These are phyloP conservation scores for Paramecium sonneborni DNA, from an alignment of 73 alveolate genomes.

Conservation along the genomic window DNA sequence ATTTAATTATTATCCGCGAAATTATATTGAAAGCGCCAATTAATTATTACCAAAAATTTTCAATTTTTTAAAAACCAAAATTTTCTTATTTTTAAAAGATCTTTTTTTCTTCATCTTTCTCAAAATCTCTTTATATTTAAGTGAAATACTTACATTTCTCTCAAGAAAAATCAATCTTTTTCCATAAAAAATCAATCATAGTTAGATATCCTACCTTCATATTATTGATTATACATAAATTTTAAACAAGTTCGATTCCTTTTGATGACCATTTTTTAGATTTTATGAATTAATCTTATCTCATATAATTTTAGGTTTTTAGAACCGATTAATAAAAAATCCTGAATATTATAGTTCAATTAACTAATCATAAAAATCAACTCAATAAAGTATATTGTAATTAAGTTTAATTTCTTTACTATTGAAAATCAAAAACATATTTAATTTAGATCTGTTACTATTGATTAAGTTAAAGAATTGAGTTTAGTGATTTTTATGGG, in stretches of 20 bases:
- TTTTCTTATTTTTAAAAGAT: not conserved
- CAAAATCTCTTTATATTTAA: too few relatives aligned
- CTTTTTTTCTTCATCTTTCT: too few relatives aligned
- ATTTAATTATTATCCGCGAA: not conserved
- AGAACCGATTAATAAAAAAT: too few relatives aligned
- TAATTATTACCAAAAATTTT: not conserved
- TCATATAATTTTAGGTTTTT: not conserved
- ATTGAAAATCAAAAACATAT: not conserved
- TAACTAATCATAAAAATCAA: not conserved
- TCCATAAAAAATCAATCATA: too few relatives aligned
- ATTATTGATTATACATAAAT: too few relatives aligned
- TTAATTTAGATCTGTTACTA: not conserved
- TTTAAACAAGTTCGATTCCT: too few relatives aligned
- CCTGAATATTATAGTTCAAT: too few relatives aligned
- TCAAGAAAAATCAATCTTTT: too few relatives aligned
- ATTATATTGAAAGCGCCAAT: not conserved
- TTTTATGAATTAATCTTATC: not conserved
- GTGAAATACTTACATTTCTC: too few relatives aligned
- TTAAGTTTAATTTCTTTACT: not conserved
- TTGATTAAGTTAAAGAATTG: not conserved
- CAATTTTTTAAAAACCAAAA: not conserved
- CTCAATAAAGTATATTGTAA: not conserved
- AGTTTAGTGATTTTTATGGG: not conserved
- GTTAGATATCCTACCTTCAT: too few relatives aligned
- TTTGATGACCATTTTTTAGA: too few relatives aligned